Percentiles rank a stretch among this genome's conserved stretches.
phyloP scores from a whole-genome alignment of 2,329 filamentous ascomycete genomes.

The Monosporascus sp. region DNA sequence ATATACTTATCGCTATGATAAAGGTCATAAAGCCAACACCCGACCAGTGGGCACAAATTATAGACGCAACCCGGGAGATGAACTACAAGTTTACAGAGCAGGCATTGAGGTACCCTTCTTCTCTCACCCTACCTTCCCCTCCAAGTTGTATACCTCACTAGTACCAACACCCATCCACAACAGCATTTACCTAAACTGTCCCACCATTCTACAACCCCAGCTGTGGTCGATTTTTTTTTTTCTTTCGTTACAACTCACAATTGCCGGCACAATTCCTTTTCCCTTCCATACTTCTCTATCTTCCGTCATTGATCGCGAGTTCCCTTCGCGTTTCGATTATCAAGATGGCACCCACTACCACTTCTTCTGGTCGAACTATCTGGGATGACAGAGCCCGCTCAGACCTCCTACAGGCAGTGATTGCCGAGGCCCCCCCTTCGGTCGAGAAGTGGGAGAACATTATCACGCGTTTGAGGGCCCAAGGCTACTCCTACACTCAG shows the following conservation, averaged over 20 bases:
- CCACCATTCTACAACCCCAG: too few relatives aligned
- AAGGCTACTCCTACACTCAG: conserved; percentile 33
- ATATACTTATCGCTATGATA: conserved; percentile 38
- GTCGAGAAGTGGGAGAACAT: conserved; percentile 28
- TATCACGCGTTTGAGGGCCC: conserved; percentile 23
- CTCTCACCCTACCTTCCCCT: background rate
- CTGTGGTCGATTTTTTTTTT: too few relatives aligned
- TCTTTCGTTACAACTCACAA: too few relatives aligned
- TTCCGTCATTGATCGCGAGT: background rate
- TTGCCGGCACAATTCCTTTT: background rate
- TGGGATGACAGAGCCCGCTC: conserved; percentile 30
- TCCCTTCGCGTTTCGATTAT: background rate
- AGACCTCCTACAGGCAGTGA: conserved; percentile 31
- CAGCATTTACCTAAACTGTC: too few relatives aligned
- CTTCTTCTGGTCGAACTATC: conserved; percentile 9
- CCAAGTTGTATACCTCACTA: too few relatives aligned
- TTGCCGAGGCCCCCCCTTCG: conserved; percentile 30
- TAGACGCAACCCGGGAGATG: conserved; percentile 16
- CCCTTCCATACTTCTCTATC: background rate
- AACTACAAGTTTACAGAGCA: conserved; percentile 21
- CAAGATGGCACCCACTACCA: background rate
- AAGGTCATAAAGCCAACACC: conserved; percentile 28
- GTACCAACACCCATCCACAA: too few relatives aligned
- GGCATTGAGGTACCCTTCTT: conserved; percentile 17
- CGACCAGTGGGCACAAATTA: conserved; percentile 23